phyloP scores from a whole-genome alignment of 129 eudicot genomes.

The Lactuca saligna region DNA sequence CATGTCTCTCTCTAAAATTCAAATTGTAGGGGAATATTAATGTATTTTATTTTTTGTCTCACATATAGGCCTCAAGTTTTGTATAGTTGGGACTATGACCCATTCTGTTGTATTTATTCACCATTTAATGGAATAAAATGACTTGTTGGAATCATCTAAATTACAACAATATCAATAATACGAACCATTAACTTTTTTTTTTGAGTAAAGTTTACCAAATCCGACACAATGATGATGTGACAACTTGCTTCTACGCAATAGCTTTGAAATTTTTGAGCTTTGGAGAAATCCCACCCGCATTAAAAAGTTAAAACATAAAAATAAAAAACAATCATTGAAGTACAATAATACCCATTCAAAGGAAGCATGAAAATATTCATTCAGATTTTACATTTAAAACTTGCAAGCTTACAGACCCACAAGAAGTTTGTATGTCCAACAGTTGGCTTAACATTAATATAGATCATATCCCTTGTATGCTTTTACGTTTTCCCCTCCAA shows the following conservation, averaged over 20 bases:
- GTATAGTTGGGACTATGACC: too few species aligned
- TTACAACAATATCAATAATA: not conserved
- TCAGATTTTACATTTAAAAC: not conserved
- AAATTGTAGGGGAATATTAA: too few species aligned
- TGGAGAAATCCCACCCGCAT: not conserved
- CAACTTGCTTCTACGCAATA: not conserved
- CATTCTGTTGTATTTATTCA: too few species aligned
- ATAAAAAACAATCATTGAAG: not conserved
- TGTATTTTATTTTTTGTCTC: too few species aligned
- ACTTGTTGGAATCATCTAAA: too few species aligned
- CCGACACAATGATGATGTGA: not conserved
- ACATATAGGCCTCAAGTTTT: too few species aligned
- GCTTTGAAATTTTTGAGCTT: not conserved
- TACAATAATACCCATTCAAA: slow-evolving; percentile 2
- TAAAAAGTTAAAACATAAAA: too few species aligned
- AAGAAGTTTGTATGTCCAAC: not conserved
- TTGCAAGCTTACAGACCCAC: not conserved
- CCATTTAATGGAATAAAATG: too few species aligned
- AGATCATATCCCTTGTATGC: too few species aligned
- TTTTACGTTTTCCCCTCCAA: not conserved
- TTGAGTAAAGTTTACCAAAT: not conserved
- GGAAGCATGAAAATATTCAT: slow-evolving; percentile 5
- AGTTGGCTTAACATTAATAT: not conserved
- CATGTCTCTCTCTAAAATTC: too few species aligned
- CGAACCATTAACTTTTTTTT: not conserved